Evolutionary conservation across 225 moss, liverwort and hornwort genomes (phyloP).

Genomic region (Neckera pumila): DNA sequence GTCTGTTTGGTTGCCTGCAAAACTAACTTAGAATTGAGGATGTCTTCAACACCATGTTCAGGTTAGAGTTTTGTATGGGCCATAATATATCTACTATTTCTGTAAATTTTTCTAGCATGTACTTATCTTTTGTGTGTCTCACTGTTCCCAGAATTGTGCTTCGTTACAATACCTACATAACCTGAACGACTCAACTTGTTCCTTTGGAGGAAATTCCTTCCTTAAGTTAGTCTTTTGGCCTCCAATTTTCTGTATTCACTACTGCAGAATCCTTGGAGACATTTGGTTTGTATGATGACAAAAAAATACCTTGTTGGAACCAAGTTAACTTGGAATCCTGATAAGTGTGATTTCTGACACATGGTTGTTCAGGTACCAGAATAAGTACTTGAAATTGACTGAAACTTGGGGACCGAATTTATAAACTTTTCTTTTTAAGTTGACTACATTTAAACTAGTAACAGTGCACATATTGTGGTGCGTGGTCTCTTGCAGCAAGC

Average conservation of each 20-base stretch:
- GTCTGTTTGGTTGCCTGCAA: not conserved
- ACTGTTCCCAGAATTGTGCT: not conserved
- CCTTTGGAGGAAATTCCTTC: not conserved
- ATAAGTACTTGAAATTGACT: not conserved
- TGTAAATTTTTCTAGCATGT: not conserved
- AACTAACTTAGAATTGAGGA: not conserved
- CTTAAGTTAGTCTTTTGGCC: not conserved
- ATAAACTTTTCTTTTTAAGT: not conserved
- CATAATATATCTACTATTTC: not conserved
- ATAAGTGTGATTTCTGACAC: not conserved
- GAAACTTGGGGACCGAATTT: not conserved
- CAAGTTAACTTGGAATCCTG: not conserved
- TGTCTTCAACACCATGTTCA: not conserved
- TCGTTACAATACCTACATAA: not conserved
- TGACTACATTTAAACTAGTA: not conserved
- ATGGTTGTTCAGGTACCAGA: not conserved
- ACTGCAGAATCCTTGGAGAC: not conserved
- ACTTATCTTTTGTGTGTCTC: not conserved
- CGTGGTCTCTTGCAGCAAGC: no score
- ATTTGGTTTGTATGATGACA: not conserved
- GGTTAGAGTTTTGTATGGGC: not conserved
- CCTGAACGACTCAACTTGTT: not conserved
- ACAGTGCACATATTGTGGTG: not conserved
- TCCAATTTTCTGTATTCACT: not conserved
- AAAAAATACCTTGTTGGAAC: not conserved